Evolutionary conservation across 192 early-diverging fungal genomes (phyloP).

Genomic region (Dimargaris cristalligena): DNA sequence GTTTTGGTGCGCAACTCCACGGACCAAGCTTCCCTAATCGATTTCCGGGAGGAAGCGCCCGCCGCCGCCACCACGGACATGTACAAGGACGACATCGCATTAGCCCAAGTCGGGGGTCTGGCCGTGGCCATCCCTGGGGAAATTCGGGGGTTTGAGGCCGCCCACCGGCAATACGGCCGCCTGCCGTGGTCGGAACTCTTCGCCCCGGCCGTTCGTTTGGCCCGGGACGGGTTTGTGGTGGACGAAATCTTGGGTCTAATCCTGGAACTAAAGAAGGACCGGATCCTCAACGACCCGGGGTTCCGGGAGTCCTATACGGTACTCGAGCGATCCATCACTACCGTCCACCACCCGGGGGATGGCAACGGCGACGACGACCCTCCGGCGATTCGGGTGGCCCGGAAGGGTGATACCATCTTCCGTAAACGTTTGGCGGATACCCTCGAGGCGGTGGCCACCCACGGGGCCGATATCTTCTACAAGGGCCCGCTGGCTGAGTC

Average conservation of each 20-base stretch:
- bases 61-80: conserved; percentile 53
- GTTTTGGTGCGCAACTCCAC: conserved; percentile 61
- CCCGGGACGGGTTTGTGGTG: conserved; percentile 54
- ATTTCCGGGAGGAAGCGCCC: conserved; percentile 82
- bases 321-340: conserved; percentile 54
- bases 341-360: too few species aligned
- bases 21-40: conserved; percentile 41
- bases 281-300: conserved; percentile 19
- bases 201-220: conserved; percentile 53
- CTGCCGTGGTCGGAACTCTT: conserved; percentile 71
- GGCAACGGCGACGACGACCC: too few species aligned
- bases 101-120: conserved; percentile 54
- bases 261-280: conserved; percentile 16
- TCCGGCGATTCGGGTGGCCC: background rate
- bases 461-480: conserved; percentile 43
- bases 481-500: conserved; percentile 43
- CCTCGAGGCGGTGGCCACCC: conserved; percentile 37
- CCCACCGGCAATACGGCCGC: conserved; percentile 64
- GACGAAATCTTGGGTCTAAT: conserved; percentile 27
- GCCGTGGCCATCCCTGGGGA: conserved; percentile 76
- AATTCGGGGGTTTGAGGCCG: conserved; percentile 65
- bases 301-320: conserved; percentile 31
- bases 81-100: conserved; percentile 53
- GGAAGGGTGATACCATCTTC: conserved; percentile 45
- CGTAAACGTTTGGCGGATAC: conserved; percentile 42